Base-by-base conservation (phyloP, 345 rosid species). In the Durio zibethinus region DNA sequence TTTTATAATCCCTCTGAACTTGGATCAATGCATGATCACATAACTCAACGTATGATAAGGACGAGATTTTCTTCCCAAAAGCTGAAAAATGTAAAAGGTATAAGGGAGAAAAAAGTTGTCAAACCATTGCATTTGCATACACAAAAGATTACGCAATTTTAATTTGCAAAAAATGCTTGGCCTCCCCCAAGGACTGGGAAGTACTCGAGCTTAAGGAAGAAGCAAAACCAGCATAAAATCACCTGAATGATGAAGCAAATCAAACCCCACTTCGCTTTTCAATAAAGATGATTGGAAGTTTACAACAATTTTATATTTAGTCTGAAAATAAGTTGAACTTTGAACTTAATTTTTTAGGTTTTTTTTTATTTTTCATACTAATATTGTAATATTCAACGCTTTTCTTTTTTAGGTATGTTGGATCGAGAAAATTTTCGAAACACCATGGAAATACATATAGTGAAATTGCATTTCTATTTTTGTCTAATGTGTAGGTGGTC, bases 231-330 rank as follows among this genome's bases (percentile, higher is more conserved):
- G 53, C n/a, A 47, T 47, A 47, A 16, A 29, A 29, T 18, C 73
- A 29, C 74, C 74, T 70, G 74, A 70, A 48, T 31, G 59, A 53
- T 16, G 59, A 70, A 29, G 25, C 40, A 47, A 10, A 15, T 0
- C 12, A 43, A 43, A 70, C 74, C 74, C 59, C 42, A 48, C 74
- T 29, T 48, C 14, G 25, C 74, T 70, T 70, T 70, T 48, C 40
- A 4, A 29, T 16, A 31, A 48, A 70, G 40, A 47, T 36, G 1
- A 27, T 14, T 5, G 11, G 45, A 45, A 45, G 54, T 2, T 66
- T 45, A 25, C 36, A 66, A 40, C 16, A 42, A 25, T 66, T 69
- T 69, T 14, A 33, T 7, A 5, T n/a, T n/a, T n/a, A n/a, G n/a
- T n/a, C n/a, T n/a, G n/a, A n/a, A n/a, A n/a, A n/a, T n/a, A n/a